phyloP scores from a whole-genome alignment of 441 rosid species.

The Hypseocharis bilobata region DNA sequence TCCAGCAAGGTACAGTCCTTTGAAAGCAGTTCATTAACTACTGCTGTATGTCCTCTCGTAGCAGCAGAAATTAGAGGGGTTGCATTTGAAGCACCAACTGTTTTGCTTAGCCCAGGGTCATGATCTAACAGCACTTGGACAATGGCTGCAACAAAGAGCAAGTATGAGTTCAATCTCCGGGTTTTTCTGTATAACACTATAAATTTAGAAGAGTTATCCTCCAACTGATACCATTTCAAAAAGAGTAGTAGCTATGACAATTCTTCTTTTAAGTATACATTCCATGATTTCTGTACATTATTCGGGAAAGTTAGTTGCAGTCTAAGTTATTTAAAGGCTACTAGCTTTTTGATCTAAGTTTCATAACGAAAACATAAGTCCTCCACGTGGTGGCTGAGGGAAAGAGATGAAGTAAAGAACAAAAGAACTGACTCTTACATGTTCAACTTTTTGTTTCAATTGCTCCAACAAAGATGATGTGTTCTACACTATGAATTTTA shows the following conservation, averaged over 20 bases:
- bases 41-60: constrained; percentile 74
- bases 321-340: no score
- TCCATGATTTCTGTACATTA: not conserved
- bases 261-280: not conserved
- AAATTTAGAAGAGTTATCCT: not conserved
- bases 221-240: not conserved
- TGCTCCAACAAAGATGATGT: not conserved
- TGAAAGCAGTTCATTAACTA: constrained; percentile 67
- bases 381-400: not conserved
- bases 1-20: constrained; percentile 73
- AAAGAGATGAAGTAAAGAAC: not conserved
- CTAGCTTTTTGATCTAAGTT: no score
- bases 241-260: not conserved
- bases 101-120: constrained; percentile 66
- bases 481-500: not conserved
- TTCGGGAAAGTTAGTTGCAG: no score
- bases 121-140: constrained; percentile 75
- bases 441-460: not conserved
- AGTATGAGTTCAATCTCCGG: constrained; percentile 5
- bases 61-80: constrained; percentile 90
- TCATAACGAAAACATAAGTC: no score
- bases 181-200: not conserved
- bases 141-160: constrained; percentile 49
- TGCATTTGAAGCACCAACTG: constrained; percentile 65
- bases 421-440: no score